Conservation (phyloP, 2,329 filamentous ascomycete genomes). For the Aphanoascus verrucosus region DNA sequence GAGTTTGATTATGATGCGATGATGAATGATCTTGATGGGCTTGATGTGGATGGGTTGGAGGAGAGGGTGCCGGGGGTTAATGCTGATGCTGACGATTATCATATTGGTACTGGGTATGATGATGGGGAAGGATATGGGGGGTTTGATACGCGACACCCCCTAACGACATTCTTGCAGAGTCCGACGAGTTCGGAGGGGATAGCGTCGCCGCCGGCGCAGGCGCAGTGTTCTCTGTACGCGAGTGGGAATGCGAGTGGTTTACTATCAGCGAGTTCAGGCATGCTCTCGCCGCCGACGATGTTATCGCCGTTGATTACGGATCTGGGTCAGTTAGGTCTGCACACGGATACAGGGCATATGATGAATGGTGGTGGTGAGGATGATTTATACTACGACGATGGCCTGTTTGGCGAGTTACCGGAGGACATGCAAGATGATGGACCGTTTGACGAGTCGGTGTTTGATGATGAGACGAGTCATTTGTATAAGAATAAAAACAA, state of each 20-base stretch:
- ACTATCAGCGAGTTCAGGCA: not conserved
- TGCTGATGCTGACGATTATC: constrained; percentile 31
- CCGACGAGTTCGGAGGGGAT: not conserved
- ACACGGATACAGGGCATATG: constrained; percentile 11
- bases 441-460: constrained; percentile 40
- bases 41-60: constrained; percentile 35
- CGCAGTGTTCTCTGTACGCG: too few relatives aligned
- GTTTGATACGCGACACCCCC: not conserved
- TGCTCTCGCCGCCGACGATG: not conserved
- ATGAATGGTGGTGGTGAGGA: constrained; percentile 27
- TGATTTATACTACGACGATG: constrained; percentile 41
- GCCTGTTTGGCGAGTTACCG: constrained; percentile 32
- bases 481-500: constrained; percentile 33
- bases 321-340: constrained; percentile 14
- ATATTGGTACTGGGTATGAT: too few relatives aligned
- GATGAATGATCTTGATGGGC: constrained; percentile 31
- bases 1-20: constrained; percentile 37
- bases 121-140: constrained; percentile 19
- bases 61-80: constrained; percentile 41
- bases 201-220: not conserved
- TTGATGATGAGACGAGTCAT: constrained; percentile 39
- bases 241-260: not conserved
- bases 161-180: constrained; percentile 4
- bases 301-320: constrained; percentile 20
- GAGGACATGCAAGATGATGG: constrained; percentile 23